Conservation (phyloP, 352 stramenopile genomes). For the Globisporangium paddicum region DNA sequence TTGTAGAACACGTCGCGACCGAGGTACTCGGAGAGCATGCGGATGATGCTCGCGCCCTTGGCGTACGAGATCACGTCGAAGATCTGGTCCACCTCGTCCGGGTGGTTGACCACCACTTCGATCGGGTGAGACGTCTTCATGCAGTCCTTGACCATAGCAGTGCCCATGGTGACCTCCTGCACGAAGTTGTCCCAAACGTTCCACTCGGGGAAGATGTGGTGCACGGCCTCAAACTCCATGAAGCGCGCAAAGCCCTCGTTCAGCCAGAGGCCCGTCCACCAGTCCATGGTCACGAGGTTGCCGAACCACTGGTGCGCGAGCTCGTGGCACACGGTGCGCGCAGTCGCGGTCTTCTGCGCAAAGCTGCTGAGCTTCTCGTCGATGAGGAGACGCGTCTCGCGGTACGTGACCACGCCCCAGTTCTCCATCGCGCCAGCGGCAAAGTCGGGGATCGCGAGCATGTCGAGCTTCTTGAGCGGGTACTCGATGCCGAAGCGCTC, state of each 20-base stretch:
- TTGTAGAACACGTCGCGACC: constrained; percentile 71
- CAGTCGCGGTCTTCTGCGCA: constrained; percentile 73
- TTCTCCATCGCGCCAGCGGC: constrained; percentile 96
- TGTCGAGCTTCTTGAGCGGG: constrained; percentile 97
- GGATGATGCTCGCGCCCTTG: constrained; percentile 86
- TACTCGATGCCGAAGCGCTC: constrained; percentile 86
- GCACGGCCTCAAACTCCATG: constrained; percentile 93
- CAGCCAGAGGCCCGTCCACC: constrained; percentile 95
- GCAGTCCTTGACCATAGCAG: constrained; percentile 92
- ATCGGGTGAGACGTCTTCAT: constrained; percentile 92
- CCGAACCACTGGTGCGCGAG: constrained; percentile 97
- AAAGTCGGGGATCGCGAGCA: constrained; percentile 97
- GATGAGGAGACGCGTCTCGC: constrained; percentile 91
- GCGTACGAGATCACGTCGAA: constrained; percentile 98
- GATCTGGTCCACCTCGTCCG: constrained; percentile 97
- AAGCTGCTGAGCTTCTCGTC: constrained; percentile 71
- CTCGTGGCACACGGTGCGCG: constrained; percentile 96
- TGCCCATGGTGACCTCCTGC: constrained; percentile 62
- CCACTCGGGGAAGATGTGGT: constrained; percentile 94
- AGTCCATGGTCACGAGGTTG: constrained; percentile 99
- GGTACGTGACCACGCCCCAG: constrained; percentile 96
- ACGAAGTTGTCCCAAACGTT: constrained; percentile 96
- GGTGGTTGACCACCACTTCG: constrained; percentile 91
- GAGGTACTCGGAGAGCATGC: constrained; percentile 75
- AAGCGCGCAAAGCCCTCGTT: constrained; percentile 98